These are phyloP conservation scores for Cenococcum geophilum DNA, from an alignment of 495 filamentous ascomycete species.

Conservation along the genomic window DNA sequence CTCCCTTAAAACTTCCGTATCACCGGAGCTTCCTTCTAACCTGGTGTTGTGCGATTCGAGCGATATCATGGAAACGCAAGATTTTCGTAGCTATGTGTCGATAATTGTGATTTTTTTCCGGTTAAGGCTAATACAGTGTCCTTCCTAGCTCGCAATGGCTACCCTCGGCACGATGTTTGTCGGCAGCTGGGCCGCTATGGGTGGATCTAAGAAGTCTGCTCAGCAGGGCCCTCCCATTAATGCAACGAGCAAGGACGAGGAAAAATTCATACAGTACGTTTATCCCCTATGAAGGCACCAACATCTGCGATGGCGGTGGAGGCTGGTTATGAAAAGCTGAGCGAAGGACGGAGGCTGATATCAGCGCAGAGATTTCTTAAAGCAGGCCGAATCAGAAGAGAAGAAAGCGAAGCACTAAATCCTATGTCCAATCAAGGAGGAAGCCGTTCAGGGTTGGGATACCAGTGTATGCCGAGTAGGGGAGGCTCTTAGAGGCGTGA, in stretches of 20 bases:
- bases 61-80: neutral
- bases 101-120: neutral
- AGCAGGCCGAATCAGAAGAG: slow-evolving; percentile 45
- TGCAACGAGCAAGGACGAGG: slow-evolving; percentile 84
- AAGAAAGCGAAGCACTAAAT: slow-evolving; percentile 62
- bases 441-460: neutral
- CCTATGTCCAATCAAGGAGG: neutral
- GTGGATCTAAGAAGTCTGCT: slow-evolving; percentile 60
- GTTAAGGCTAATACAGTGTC: neutral
- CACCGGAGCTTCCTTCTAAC: neutral
- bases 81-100: slow-evolving; percentile 7
- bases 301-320: too few relatives aligned
- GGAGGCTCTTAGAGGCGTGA: too few relatives aligned
- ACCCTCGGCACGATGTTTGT: slow-evolving; percentile 64
- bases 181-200: slow-evolving; percentile 47
- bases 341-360: neutral
- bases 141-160: slow-evolving; percentile 72
- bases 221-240: slow-evolving; percentile 68
- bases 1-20: neutral
- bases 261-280: slow-evolving; percentile 91
- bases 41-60: too few relatives aligned
- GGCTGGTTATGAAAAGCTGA: too few relatives aligned
- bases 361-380: slow-evolving; percentile 29
- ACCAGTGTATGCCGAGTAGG: neutral
- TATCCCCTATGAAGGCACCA: neutral